These are phyloP conservation scores for Macrolepiota albuminosa DNA, from an alignment of 768 basidiomycete species.

Conservation along the genomic window DNA sequence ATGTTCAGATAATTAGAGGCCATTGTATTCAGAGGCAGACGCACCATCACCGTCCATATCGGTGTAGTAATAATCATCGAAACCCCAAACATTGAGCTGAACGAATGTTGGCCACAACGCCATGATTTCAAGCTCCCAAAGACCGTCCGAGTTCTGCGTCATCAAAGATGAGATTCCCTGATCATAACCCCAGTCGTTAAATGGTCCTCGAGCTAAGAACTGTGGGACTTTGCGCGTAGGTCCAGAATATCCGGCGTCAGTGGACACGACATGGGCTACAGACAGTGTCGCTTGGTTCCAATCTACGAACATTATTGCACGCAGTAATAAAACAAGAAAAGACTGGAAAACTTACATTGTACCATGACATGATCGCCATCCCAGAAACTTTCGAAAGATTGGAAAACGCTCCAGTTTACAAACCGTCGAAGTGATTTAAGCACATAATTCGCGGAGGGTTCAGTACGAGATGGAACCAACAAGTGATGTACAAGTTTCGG, in stretches of 20 bases:
- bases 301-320: conserved; percentile 38
- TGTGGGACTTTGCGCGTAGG: conserved; percentile 77
- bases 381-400: conserved; percentile 60
- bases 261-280: conserved; percentile 66
- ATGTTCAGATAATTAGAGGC: conserved; percentile 89
- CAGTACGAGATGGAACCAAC: too few species aligned
- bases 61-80: conserved; percentile 91
- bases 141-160: conserved; percentile 54
- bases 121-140: conserved; percentile 89
- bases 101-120: conserved; percentile 86
- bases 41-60: conserved; percentile 84
- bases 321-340: not conserved
- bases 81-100: conserved; percentile 88
- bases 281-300: conserved; percentile 70
- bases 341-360: conserved; percentile 58
- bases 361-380: conserved; percentile 79
- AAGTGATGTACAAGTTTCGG: too few species aligned
- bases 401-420: conserved; percentile 53
- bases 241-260: conserved; percentile 59
- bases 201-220: conserved; percentile 81
- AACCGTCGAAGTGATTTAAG: too few species aligned
- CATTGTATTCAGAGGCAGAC: conserved; percentile 82
- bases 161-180: conserved; percentile 70
- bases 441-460: too few species aligned
- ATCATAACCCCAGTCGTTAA: conserved; percentile 92